These are phyloP conservation scores for Herpetomonas tarakana DNA, from an alignment of 208 protist genomes.

Conservation along the genomic window DNA sequence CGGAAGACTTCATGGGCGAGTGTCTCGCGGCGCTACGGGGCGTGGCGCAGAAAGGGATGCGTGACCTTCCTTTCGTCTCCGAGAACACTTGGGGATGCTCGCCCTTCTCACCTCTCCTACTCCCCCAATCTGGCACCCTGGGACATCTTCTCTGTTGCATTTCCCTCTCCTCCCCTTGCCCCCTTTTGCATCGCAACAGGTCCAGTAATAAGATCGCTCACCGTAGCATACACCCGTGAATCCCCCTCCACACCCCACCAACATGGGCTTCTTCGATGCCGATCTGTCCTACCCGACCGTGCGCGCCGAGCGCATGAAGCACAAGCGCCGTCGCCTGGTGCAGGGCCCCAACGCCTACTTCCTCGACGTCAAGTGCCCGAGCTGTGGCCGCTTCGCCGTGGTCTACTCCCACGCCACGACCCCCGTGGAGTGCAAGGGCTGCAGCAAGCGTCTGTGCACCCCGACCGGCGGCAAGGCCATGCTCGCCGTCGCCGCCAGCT, in stretches of 20 bases:
- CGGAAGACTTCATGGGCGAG: too few relatives aligned
- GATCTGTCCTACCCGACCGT: slow-evolving; percentile 98
- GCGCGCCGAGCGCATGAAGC: slow-evolving; percentile 93
- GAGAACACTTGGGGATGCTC: too few relatives aligned
- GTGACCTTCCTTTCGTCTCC: too few relatives aligned
- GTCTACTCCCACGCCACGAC: slow-evolving; percentile 99
- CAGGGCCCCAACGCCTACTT: slow-evolving; percentile 99
- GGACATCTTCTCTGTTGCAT: not conserved
- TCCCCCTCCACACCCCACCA: slow-evolving; percentile 5
- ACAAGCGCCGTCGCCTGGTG: slow-evolving; percentile 99
- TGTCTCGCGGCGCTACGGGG: too few relatives aligned
- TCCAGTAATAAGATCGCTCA: not conserved
- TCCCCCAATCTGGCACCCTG: too few relatives aligned
- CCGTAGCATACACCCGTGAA: not conserved
- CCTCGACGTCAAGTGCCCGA: slow-evolving; percentile 99
- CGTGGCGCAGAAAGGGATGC: too few relatives aligned
- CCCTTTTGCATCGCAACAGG: not conserved
- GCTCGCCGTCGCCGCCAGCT: slow-evolving; percentile 95
- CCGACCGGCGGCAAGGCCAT: slow-evolving; percentile 98
- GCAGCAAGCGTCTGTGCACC: slow-evolving; percentile 96
- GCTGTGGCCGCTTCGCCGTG: slow-evolving; percentile 94
- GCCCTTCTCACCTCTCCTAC: too few relatives aligned
- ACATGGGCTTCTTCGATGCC: slow-evolving; percentile 91
- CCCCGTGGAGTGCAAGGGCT: slow-evolving; percentile 96
- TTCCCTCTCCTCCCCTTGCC: not conserved